A percentile compares a stretch with the other conserved stretches of the same genome.
Evolutionary conservation across 2,329 filamentous ascomycete genomes (phyloP).

Genomic region (Botryotinia calthae): DNA sequence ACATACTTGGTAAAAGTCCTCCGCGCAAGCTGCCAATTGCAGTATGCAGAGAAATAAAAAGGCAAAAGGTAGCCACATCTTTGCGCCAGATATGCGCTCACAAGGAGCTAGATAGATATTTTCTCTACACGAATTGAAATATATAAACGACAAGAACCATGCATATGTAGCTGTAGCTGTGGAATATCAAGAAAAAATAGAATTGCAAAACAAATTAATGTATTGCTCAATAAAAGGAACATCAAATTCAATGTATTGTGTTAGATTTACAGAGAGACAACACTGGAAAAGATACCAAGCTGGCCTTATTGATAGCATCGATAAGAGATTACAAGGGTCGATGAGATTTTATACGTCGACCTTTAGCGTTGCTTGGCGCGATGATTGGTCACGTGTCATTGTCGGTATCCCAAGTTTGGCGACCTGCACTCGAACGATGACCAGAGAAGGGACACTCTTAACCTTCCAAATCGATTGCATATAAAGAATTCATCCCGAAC

Average conservation of each 20-base stretch:
- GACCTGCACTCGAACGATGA: neutral
- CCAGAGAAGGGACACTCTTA: neutral
- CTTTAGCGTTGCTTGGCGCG: neutral
- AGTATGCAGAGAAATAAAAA: conserved; percentile 54
- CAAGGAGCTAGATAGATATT: conserved; percentile 17
- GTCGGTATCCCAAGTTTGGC: neutral
- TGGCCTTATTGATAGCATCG: conserved; percentile 21
- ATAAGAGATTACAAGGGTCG: conserved; percentile 12
- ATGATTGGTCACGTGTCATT: neutral
- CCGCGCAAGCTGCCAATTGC: conserved; percentile 55
- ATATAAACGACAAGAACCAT: conserved; percentile 5
- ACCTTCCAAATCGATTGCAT: neutral
- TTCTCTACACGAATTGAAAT: conserved; percentile 9
- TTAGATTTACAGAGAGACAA: conserved; percentile 1
- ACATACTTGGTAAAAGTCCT: conserved; percentile 77
- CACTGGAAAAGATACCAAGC: conserved; percentile 22
- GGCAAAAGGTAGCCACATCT: conserved; percentile 52
- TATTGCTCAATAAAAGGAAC: conserved; percentile 8
- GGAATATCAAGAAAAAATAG: conserved; percentile 2
- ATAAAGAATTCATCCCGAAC: neutral
- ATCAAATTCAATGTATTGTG: neutral
- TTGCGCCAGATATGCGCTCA: conserved; percentile 32
- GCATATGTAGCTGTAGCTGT: neutral
- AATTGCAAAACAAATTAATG: conserved; percentile 9
- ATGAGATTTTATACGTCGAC: neutral